A percentile compares a stretch with the other conserved stretches of the same genome.
These are phyloP conservation scores for Antitrichia curtipendula DNA, from an alignment of 225 moss, liverwort and hornwort genomes.

Conservation along the genomic window DNA sequence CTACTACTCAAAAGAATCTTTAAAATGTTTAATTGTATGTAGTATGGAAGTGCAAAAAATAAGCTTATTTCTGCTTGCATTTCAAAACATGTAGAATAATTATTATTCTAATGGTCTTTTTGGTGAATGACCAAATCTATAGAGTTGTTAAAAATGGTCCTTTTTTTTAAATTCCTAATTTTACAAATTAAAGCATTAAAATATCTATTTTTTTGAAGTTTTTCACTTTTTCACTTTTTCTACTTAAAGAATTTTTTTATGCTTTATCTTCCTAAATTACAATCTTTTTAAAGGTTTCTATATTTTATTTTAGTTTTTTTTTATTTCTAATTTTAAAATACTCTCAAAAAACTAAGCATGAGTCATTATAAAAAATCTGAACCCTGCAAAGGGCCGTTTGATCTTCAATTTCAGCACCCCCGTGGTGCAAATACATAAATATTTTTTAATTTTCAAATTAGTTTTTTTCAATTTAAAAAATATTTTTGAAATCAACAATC, in stretches of 20 bases:
- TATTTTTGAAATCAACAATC: too few species aligned
- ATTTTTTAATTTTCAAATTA: too few species aligned
- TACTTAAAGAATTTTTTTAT: neutral
- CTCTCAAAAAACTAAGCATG: fast-evolving
- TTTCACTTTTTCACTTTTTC: neutral
- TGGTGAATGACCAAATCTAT: neutral
- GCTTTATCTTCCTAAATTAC: neutral
- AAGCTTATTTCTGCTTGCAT: neutral
- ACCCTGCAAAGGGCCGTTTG: too few species aligned
- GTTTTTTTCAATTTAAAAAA: too few species aligned
- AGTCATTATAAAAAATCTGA: too few species aligned
- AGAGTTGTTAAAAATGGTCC: neutral
- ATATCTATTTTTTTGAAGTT: neutral
- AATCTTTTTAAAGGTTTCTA: neutral
- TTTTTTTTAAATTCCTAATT: too few species aligned
- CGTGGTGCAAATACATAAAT: too few species aligned
- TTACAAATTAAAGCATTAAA: neutral
- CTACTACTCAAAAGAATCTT: neutral
- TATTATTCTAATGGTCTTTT: too few species aligned
- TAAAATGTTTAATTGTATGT: neutral
- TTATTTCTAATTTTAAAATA: neutral
- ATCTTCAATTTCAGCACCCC: too few species aligned
- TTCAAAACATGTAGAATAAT: neutral
- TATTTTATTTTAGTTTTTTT: fast-evolving
- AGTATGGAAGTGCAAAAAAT: neutral